Evolutionary conservation across 208 protist species (phyloP), one percentile per base, ranked within the genome.

Genomic region (Phytomonas francai): DNA sequence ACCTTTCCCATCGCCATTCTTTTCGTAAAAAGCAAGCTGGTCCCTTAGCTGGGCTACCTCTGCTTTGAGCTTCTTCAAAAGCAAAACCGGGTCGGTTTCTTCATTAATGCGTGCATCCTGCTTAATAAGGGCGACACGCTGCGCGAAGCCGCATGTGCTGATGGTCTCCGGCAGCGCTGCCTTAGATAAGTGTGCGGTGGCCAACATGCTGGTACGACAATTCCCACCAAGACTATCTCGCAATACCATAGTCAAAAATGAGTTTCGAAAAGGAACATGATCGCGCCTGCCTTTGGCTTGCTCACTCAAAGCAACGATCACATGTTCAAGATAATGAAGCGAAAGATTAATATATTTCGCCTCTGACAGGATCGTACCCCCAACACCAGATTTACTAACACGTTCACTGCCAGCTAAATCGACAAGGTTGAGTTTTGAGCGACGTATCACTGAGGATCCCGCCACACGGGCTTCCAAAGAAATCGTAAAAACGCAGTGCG

Each of bases 241-340:
- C 65, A 98, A 84, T 54, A 97, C 82, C 83, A 96, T 89, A 3
- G 97, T 98, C 78, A 98, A 87, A 67, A 97, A 97, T 28, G 85
- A 96, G 80, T 98, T 93, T 49, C 95, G 91, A 72, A 93, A 98
- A 30, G 97, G 97, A 25, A 98, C 73, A 81, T 98, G 96, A 32
- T 92, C 92, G 14, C 88, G 80, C 28, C 78, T 34, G 3, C 83
- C 85, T 60, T 80, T 90, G 14, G 82, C 83, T 72, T 92, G 83
- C 67, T 94, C 89, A 64, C 85, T 83, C 7, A 97, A 83, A 12
- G 88, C 83, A 56, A 92, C 78, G 62, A 97, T 97, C 28, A 97
- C 92, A 49, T 91, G 85, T 65, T 89, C 85, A 11, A 97, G 78
- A 62, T 89, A 89, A 72, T 93, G 88, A 62, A 97, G 78, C 0